Percentiles rank a stretch among this genome's conserved stretches.
These are phyloP conservation scores for Aristolochia contorta DNA, from an alignment of 164 flowering plant species.

Conservation along the genomic window DNA sequence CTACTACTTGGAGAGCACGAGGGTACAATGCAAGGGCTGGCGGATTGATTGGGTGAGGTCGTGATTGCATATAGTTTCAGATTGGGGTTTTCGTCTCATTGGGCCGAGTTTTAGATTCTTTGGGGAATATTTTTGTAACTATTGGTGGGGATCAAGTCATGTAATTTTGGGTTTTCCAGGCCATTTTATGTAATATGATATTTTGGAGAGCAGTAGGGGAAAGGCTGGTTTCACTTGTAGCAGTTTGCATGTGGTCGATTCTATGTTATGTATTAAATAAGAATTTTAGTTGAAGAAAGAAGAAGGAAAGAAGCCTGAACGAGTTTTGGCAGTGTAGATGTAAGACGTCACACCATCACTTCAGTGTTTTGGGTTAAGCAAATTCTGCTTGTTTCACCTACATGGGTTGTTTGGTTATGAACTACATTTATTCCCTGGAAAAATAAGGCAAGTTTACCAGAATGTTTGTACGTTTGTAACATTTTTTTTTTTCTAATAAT, in stretches of 20 bases:
- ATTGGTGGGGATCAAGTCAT: slow-evolving; percentile 16
- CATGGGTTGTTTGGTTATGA: too few relatives aligned
- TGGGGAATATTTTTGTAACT: slow-evolving; percentile 26
- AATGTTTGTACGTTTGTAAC: too few relatives aligned
- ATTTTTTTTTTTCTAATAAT: too few relatives aligned
- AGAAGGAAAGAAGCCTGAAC: neutral
- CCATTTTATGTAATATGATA: slow-evolving; percentile 31
- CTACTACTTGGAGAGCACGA: slow-evolving; percentile 10
- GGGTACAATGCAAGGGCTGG: slow-evolving; percentile 55
- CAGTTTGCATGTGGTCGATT: slow-evolving; percentile 3
- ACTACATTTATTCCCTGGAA: too few relatives aligned
- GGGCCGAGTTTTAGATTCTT: slow-evolving; percentile 29
- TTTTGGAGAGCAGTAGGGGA: slow-evolving; percentile 10
- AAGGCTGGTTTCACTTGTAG: slow-evolving; percentile 19
- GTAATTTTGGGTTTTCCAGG: slow-evolving; percentile 9
- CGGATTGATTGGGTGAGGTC: slow-evolving; percentile 28
- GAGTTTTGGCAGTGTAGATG: too few relatives aligned
- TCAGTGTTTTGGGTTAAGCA: too few relatives aligned
- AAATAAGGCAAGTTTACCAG: too few relatives aligned
- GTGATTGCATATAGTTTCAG: slow-evolving; percentile 16
- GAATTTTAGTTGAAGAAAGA: neutral
- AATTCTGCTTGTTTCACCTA: too few relatives aligned
- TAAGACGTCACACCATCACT: too few relatives aligned
- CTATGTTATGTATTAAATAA: slow-evolving; percentile 16
- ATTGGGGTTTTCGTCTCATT: slow-evolving; percentile 12